Conservation (phyloP, 2,329 filamentous ascomycete genomes). For the Tolypocladium guangdongense region DNA sequence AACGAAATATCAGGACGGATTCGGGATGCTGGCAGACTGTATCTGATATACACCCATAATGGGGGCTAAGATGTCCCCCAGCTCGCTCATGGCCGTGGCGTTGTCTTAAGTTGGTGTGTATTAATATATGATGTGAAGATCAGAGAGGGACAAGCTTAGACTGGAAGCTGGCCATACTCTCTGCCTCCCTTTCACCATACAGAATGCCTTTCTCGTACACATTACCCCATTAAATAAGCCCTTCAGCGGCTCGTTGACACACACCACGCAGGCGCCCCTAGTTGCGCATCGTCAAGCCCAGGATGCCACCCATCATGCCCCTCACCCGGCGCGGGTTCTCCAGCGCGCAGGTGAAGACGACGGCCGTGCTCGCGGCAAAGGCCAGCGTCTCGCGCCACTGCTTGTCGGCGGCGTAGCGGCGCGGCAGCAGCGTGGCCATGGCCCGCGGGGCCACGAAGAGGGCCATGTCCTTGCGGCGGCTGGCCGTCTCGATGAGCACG, state of each 20-base stretch:
- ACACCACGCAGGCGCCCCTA: conserved; percentile 7
- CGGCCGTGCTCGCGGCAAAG: conserved; percentile 57
- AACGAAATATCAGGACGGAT: neutral
- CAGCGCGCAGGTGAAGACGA: conserved; percentile 56
- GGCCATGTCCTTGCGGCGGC: conserved; percentile 61
- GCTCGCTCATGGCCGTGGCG: neutral
- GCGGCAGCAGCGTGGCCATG: conserved; percentile 61
- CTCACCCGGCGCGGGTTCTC: conserved; percentile 54
- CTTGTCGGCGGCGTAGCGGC: conserved; percentile 51
- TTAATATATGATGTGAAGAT: neutral
- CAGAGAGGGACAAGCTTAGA: neutral
- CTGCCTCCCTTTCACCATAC: too few species aligned
- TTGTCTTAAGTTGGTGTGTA: neutral
- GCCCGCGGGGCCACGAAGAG: conserved; percentile 75
- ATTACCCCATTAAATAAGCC: neutral
- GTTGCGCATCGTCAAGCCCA: conserved; percentile 36
- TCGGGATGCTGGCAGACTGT: neutral
- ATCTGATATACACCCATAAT: neutral
- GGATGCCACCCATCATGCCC: conserved; percentile 54
- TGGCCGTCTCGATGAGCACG: conserved; percentile 58
- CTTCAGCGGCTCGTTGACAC: too few species aligned
- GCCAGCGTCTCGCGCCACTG: conserved; percentile 56
- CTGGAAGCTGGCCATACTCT: neutral
- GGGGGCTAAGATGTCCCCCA: neutral
- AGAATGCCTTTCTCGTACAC: neutral